Evolutionary conservation across 2,329 filamentous ascomycete species (phyloP).

Genomic region (Phyllosticta citribraziliensis): DNA sequence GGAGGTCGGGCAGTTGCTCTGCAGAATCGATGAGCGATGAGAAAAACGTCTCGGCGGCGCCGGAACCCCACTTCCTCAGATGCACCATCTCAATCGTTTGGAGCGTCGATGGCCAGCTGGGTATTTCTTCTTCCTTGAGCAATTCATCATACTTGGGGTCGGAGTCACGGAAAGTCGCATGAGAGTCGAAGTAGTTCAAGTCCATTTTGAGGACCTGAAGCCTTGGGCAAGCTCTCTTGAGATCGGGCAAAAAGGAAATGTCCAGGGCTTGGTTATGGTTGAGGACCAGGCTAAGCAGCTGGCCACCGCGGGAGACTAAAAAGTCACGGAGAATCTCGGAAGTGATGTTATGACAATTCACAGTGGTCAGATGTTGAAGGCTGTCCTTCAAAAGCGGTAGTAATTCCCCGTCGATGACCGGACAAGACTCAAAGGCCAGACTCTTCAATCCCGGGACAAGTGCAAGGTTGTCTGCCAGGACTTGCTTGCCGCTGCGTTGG

Average conservation of each 20-base stretch:
- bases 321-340: slow-evolving; percentile 57
- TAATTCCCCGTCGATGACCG: slow-evolving; percentile 57
- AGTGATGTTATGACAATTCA: slow-evolving; percentile 68
- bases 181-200: slow-evolving; percentile 64
- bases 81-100: slow-evolving; percentile 65
- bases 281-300: slow-evolving; percentile 59
- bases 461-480: slow-evolving; percentile 40
- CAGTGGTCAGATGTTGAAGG: slow-evolving; percentile 59
- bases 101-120: slow-evolving; percentile 68
- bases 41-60: slow-evolving; percentile 67
- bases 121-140: slow-evolving; percentile 52
- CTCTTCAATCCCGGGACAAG: slow-evolving; percentile 55
- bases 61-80: slow-evolving; percentile 62
- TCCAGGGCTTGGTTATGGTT: slow-evolving; percentile 72
- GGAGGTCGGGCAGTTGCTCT: slow-evolving; percentile 53
- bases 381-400: slow-evolving; percentile 58
- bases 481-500: slow-evolving; percentile 29
- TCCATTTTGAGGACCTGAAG: slow-evolving; percentile 67
- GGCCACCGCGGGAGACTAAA: slow-evolving; percentile 54
- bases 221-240: slow-evolving; percentile 59
- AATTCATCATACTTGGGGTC: slow-evolving; percentile 65
- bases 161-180: slow-evolving; percentile 58
- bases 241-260: slow-evolving; percentile 59
- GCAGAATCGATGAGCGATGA: slow-evolving; percentile 67
- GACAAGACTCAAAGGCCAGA: slow-evolving; percentile 66